Percentiles rank a stretch among this genome's conserved stretches.
Evolutionary conservation across 345 rosid genomes (phyloP).

Genomic region (Alliaria petiolata): DNA sequence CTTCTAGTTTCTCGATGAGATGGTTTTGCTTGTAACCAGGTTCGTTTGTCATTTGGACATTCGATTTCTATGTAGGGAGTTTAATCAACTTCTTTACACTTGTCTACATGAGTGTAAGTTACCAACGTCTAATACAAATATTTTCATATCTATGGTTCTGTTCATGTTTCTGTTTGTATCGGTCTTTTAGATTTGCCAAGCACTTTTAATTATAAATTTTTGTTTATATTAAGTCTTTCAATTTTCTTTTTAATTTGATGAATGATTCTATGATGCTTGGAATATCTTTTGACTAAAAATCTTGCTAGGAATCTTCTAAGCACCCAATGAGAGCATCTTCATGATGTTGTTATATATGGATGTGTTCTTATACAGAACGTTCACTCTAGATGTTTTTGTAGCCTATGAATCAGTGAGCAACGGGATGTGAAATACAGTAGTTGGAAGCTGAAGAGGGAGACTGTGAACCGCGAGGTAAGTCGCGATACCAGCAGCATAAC

Average conservation of each 20-base stretch:
- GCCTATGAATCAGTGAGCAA: slow-evolving; percentile 41
- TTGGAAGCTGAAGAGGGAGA: slow-evolving; percentile 31
- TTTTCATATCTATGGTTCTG: too few relatives aligned
- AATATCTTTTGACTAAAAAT: background rate
- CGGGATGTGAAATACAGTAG: slow-evolving; percentile 36
- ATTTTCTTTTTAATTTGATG: background rate
- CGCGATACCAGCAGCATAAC: slow-evolving; percentile 59
- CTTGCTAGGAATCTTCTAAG: background rate
- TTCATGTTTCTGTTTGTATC: too few relatives aligned
- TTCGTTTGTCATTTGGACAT: too few relatives aligned
- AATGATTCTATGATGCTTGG: background rate
- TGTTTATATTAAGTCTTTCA: background rate
- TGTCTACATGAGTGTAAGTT: too few relatives aligned
- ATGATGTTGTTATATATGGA: too few relatives aligned
- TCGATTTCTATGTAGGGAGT: too few relatives aligned
- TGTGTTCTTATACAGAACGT: background rate
- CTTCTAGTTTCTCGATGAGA: too few relatives aligned
- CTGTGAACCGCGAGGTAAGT: slow-evolving; percentile 39
- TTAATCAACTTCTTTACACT: too few relatives aligned
- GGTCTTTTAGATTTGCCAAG: too few relatives aligned
- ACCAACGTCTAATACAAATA: too few relatives aligned
- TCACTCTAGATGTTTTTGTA: background rate
- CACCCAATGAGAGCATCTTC: background rate
- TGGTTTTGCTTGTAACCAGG: too few relatives aligned
- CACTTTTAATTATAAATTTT: too few relatives aligned